These are phyloP conservation scores for Davidsoniella australis DNA, from an alignment of 2,329 filamentous ascomycete genomes.

Conservation along the genomic window DNA sequence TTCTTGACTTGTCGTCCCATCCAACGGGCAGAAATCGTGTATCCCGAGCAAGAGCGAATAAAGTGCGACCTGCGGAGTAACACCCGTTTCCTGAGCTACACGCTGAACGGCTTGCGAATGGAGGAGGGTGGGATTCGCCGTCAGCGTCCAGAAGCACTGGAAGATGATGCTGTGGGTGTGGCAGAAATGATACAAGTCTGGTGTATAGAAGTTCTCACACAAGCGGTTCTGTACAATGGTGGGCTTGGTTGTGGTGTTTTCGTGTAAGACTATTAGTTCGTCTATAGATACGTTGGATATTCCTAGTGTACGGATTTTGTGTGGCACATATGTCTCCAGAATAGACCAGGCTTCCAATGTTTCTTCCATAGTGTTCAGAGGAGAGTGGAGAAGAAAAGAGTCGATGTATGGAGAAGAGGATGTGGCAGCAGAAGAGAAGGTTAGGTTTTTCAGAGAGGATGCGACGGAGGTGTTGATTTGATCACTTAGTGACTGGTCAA, in stretches of 20 bases:
- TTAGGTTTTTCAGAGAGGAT: conserved; percentile 48
- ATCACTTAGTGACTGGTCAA: conserved; percentile 36
- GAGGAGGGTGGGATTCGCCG: conserved; percentile 27
- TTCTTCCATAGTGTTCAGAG: conserved; percentile 25
- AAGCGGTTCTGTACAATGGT: conserved; percentile 51
- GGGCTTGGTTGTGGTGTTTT: conserved; percentile 24
- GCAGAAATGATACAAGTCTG: conserved; percentile 35
- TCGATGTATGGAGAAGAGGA: conserved; percentile 37
- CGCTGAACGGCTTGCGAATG: conserved; percentile 27
- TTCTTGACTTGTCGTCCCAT: conserved; percentile 27
- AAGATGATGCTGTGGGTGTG: conserved; percentile 26
- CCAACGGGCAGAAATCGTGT: conserved; percentile 24
- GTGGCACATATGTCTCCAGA: conserved; percentile 49
- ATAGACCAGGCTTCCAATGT: conserved; percentile 49
- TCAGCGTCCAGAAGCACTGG: conserved; percentile 39
- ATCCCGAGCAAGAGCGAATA: conserved; percentile 33
- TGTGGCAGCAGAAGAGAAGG: conserved; percentile 18
- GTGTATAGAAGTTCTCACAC: conserved; percentile 10
- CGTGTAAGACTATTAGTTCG: conserved; percentile 36
- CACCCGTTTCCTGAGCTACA: conserved; percentile 26
- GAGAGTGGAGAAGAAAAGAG: conserved; percentile 58
- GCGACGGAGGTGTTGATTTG: conserved; percentile 52
- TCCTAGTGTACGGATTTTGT: conserved; percentile 47
- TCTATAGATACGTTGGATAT: conserved; percentile 56
- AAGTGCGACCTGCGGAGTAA: conserved; percentile 26